A percentile compares a stretch with the other conserved stretches of the same genome.
Conservation (phyloP, 441 rosid genomes). For the Viola pubescens region DNA sequence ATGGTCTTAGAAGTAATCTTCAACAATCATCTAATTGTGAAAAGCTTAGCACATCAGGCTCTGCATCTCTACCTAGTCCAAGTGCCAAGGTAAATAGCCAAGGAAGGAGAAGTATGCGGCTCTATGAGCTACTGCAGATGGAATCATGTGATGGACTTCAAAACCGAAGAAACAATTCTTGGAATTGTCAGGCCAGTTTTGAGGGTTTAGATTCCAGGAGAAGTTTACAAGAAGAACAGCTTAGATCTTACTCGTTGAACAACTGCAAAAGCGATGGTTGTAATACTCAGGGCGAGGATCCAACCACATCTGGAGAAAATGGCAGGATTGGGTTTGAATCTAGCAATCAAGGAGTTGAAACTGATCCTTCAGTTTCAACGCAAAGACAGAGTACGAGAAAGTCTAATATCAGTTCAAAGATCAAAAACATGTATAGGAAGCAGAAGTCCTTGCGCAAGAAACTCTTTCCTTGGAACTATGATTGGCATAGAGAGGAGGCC, state of each 20-base stretch:
- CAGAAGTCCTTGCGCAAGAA: constrained; percentile 84
- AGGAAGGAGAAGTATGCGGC: constrained; percentile 71
- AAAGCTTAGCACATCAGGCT: constrained; percentile 23
- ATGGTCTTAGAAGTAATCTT: constrained; percentile 23
- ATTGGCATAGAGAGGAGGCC: constrained; percentile 87
- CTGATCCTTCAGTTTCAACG: constrained; percentile 30
- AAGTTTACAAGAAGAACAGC: constrained; percentile 22
- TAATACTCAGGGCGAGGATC: constrained; percentile 43
- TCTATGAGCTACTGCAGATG: constrained; percentile 81
- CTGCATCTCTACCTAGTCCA: constrained; percentile 27
- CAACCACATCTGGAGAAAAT: constrained; percentile 74
- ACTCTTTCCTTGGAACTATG: constrained; percentile 93
- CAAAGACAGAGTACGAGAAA: constrained; percentile 48
- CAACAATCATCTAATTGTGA: constrained; percentile 22
- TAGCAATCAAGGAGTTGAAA: constrained; percentile 23
- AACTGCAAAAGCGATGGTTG: constrained; percentile 27
- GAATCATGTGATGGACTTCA: constrained; percentile 50
- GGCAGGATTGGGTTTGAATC: constrained; percentile 34
- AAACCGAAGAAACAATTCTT: constrained; percentile 22
- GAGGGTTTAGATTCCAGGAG: constrained; percentile 20
- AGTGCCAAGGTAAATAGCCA: constrained; percentile 39
- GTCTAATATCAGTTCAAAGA: constrained; percentile 56
- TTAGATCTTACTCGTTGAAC: constrained; percentile 28
- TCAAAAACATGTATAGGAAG: constrained; percentile 59
- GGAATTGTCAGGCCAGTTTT: constrained; percentile 27